Percentiles rank a stretch among this genome's conserved stretches.
These are phyloP conservation scores for Annulohypoxylon truncatum DNA, from an alignment of 2,329 filamentous ascomycete genomes.

Conservation along the genomic window DNA sequence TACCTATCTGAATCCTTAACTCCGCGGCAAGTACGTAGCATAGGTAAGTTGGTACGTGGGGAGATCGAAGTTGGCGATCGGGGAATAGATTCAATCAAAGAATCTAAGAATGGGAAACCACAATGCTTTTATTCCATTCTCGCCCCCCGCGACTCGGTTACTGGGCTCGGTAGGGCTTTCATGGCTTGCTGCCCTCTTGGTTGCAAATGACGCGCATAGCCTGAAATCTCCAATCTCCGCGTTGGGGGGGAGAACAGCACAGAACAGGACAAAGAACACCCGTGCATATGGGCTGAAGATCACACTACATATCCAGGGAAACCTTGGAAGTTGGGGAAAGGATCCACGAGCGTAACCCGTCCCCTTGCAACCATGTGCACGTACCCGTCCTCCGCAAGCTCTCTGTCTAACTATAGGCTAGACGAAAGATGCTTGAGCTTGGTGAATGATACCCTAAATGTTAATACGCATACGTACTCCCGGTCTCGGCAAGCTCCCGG, in stretches of 20 bases:
- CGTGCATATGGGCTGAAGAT: constrained; percentile 23
- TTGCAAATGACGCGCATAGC: constrained; percentile 36
- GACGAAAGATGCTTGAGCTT: constrained; percentile 1
- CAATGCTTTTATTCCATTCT: constrained; percentile 22
- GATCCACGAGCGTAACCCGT: constrained; percentile 10
- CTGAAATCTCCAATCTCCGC: constrained; percentile 30
- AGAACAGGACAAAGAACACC: background rate
- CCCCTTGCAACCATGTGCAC: constrained; percentile 24
- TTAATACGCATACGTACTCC: constrained; percentile 4
- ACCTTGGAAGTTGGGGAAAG: constrained; percentile 6
- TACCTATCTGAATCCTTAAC: background rate
- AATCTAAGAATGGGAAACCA: constrained; percentile 1
- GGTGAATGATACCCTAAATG: background rate
- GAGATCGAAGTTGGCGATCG: background rate
- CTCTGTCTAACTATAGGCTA: constrained; percentile 4
- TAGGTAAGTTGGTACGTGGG: background rate
- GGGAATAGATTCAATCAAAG: background rate
- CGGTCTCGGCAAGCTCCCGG: constrained; percentile 21
- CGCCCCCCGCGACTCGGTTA: constrained; percentile 16
- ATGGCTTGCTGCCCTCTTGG: background rate
- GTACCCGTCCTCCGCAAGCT: constrained; percentile 19
- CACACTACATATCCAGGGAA: constrained; percentile 17
- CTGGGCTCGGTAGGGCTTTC: background rate
- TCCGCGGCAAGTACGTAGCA: background rate
- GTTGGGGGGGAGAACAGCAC: background rate